A percentile compares a stretch with the other conserved stretches of the same genome.
These are phyloP conservation scores for Kondoa subrosea DNA, from an alignment of 768 basidiomycete species.

Conservation along the genomic window DNA sequence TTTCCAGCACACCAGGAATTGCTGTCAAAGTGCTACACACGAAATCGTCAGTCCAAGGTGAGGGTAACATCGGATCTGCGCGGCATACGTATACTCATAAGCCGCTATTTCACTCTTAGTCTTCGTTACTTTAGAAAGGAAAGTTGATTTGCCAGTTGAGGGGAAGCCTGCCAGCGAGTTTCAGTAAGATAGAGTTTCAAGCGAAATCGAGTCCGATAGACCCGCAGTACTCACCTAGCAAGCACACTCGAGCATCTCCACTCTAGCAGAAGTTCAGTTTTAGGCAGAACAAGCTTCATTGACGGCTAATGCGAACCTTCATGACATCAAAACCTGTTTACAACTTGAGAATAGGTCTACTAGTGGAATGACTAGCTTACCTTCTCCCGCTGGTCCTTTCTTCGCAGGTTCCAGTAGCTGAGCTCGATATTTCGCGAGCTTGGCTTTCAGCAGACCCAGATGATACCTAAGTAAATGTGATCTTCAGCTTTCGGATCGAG, in stretches of 20 bases:
- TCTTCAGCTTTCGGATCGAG: too few species aligned
- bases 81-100: constrained; percentile 71
- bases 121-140: constrained; percentile 77
- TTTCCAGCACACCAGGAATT: constrained; percentile 92
- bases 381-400: constrained; percentile 63
- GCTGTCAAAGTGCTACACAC: constrained; percentile 40
- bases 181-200: too few species aligned
- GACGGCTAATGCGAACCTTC: constrained; percentile 20
- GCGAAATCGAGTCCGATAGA: too few species aligned
- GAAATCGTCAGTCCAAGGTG: neutral
- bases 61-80: constrained; percentile 38
- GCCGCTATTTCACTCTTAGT: constrained; percentile 76
- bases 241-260: constrained; percentile 26
- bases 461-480: too few species aligned
- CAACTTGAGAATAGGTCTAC: neutral
- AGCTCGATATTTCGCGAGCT: constrained; percentile 51
- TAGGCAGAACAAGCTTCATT: neutral
- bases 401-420: constrained; percentile 80
- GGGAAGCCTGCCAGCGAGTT: constrained; percentile 75
- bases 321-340: constrained; percentile 27
- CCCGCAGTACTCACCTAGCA: constrained; percentile 17
- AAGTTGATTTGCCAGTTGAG: constrained; percentile 86
- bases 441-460: constrained; percentile 65
- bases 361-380: constrained; percentile 28
- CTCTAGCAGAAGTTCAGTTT: constrained; percentile 5